Conservation (phyloP, 228 moss, liverwort and hornwort genomes). For the Sphagnum magellanicum region DNA sequence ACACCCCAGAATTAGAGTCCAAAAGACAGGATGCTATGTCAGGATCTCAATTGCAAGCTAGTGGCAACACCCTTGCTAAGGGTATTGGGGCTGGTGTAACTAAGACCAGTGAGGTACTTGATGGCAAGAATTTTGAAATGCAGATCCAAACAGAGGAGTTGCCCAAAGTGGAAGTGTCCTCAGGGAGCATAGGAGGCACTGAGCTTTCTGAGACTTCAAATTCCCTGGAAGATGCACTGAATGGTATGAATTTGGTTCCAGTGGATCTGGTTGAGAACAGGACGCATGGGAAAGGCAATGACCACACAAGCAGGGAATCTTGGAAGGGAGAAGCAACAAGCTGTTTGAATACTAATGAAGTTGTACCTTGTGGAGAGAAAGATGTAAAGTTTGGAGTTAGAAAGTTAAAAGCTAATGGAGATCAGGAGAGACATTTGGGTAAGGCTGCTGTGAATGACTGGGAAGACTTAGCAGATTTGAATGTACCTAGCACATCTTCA, state of each 20-base stretch:
- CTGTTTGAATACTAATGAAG: neutral
- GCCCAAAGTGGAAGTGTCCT: no score
- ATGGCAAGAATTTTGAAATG: neutral
- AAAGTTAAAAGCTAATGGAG: conserved; percentile 6
- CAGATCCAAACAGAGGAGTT: conserved; percentile 11
- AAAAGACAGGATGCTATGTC: conserved; percentile 3
- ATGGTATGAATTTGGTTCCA: conserved; percentile 1
- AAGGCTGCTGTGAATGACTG: neutral
- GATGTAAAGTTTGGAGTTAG: neutral
- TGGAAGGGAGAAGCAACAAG: neutral
- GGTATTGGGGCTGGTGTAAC: conserved; percentile 1
- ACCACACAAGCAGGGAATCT: neutral
- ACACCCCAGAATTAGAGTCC: conserved; percentile 1
- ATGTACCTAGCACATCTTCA: neutral
- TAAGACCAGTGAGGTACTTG: neutral
- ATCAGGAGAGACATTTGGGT: conserved; percentile 1
- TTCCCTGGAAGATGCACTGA: neutral
- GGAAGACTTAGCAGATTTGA: neutral
- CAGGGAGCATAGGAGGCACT: no score
- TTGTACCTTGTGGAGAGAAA: neutral
- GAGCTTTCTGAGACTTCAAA: neutral
- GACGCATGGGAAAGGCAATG: neutral
- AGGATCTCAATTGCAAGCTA: conserved; percentile 1
- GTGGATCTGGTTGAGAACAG: neutral
- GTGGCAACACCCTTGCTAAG: conserved; percentile 3